Evolutionary conservation across 306 rosid genomes (phyloP), one percentile per base, ranked within the genome.

Genomic region (Luffa aegyptiaca): DNA sequence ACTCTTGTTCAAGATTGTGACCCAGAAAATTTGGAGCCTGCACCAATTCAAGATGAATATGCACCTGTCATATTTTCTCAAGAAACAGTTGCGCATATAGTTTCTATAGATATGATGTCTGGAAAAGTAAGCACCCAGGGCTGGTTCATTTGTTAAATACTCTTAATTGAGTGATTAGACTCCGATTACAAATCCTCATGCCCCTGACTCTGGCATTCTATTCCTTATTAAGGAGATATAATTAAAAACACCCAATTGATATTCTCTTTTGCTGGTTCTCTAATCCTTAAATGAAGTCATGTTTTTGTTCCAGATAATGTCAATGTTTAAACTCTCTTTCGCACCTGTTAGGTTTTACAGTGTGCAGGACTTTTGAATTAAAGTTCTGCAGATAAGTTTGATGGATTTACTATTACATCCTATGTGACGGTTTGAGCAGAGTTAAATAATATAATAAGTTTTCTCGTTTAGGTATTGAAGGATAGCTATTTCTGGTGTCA

Each of bases 71-170:
- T 92, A 84, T 95, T 95, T 88, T 95, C 98, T 84, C 98, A 92
- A 88, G 98, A 91, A 89, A 95, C 98, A 11, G 98, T 95, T 78
- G 89, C 98, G 71, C 98, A 95, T 90, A 95, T 95, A 85, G 97
- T 95, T 79, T 95, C 98, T 26, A 95, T 95, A 62, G 98, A 92
- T 88, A 95, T 95, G 98, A 95, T 95, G 98, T 95, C 98, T 12
- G 98, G 98, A 83, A 95, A 92, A 97, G 98, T 95, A 78, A 46
- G 88, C 35, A n/a, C 31, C 33, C 62, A 3, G 63, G 33, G 44
- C 36, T 1, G 42, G 55, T 72, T 45, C 11, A 12, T 72, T 6
- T 72, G 58, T 21, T 70, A 70, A 45, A 14, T 6, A 33, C 26
- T 48, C 76, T 10, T 71, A 71, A 3, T 46, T 26, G 57, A 21